Evolutionary conservation across 75 land plant genomes (phyloP).

Genomic region (Adiantum capillusveneris): DNA sequence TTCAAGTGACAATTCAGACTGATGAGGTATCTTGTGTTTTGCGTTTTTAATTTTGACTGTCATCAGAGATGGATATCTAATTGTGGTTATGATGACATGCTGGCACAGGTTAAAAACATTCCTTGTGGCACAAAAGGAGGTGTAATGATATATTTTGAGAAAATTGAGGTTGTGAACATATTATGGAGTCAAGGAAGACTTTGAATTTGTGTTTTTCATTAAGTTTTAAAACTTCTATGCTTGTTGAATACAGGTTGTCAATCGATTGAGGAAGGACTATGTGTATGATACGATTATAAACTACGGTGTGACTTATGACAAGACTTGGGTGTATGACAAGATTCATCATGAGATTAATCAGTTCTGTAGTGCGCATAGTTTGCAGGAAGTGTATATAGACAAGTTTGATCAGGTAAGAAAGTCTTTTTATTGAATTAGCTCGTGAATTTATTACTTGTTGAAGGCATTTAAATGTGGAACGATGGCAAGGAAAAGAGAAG

Average conservation of each 20-base stretch:
- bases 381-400: conserved; percentile 96
- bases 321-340: conserved; percentile 98
- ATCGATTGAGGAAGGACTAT: conserved; percentile 74
- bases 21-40: conserved; percentile 49
- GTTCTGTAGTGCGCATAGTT: conserved; percentile 83
- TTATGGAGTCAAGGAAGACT: background rate
- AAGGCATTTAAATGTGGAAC: too few species aligned
- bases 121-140: conserved; percentile 99
- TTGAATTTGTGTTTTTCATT: too few species aligned
- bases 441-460: too few species aligned
- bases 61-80: background rate
- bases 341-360: conserved; percentile 99
- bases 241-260: conserved; percentile 62
- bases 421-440: too few species aligned
- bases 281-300: conserved; percentile 82
- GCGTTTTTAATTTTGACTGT: background rate
- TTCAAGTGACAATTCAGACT: conserved; percentile 92
- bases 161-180: conserved; percentile 54
- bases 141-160: conserved; percentile 89
- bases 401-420: conserved; percentile 82
- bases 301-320: conserved; percentile 92
- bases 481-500: too few species aligned
- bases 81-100: background rate
- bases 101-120: conserved; percentile 69
- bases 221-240: too few species aligned